Evolutionary conservation across 192 early-diverging fungal genomes (phyloP).

Genomic region (Helicostylum pulchrum): DNA sequence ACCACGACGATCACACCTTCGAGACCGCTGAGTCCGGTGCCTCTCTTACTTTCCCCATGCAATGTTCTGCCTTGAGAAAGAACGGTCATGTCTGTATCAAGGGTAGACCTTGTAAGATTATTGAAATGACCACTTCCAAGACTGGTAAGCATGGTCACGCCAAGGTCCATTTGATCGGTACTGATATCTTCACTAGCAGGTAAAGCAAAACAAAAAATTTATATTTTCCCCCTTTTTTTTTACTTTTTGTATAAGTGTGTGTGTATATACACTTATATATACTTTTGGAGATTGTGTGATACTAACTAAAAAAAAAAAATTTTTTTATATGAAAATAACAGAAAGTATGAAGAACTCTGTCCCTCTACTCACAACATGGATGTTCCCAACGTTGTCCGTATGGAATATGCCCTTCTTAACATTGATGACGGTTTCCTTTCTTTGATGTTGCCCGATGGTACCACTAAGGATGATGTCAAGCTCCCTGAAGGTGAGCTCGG

Average conservation of each 20-base stretch:
- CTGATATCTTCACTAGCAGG: constrained; percentile 97
- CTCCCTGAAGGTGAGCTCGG: constrained; percentile 83
- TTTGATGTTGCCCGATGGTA: constrained; percentile 75
- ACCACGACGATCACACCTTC: constrained; percentile 71
- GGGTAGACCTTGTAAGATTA: constrained; percentile 99
- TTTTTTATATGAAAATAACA: constrained; percentile 2
- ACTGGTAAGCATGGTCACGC: constrained; percentile 99
- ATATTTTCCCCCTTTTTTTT: neutral
- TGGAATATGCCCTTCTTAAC: constrained; percentile 82
- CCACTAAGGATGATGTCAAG: constrained; percentile 96
- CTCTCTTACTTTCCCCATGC: constrained; percentile 93
- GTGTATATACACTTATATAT: neutral
- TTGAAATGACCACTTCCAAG: constrained; percentile 99
- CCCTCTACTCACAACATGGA: constrained; percentile 99
- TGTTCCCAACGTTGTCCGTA: constrained; percentile 90
- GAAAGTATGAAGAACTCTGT: constrained; percentile 97
- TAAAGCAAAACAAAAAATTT: constrained; percentile 1
- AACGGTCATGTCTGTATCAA: constrained; percentile 97
- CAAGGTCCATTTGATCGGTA: constrained; percentile 94
- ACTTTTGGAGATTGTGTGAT: constrained; percentile 5
- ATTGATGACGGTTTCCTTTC: constrained; percentile 89
- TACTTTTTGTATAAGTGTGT: neutral
- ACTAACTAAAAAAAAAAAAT: neutral
- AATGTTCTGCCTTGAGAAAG: constrained; percentile 99
- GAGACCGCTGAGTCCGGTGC: constrained; percentile 78